Conservation (phyloP, 805 yeast species). For the Candida pseudofarinosa region DNA sequence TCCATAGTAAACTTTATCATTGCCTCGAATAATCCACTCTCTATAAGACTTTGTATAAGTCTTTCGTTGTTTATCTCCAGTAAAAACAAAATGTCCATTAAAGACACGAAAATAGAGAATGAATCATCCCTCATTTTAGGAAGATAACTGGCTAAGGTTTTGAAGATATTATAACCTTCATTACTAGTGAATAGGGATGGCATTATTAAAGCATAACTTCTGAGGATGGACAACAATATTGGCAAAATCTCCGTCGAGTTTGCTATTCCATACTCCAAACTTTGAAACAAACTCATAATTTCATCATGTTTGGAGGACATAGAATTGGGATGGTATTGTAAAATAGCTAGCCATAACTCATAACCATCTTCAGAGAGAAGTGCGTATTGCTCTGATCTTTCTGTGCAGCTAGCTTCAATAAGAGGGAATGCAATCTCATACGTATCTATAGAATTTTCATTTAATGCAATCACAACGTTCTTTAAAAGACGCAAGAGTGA, state of each 20-base stretch:
- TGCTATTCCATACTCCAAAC: conserved; percentile 55
- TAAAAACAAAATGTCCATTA: conserved; percentile 49
- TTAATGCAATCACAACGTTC: conserved; percentile 53
- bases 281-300: conserved; percentile 45
- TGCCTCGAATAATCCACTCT: conserved; percentile 44
- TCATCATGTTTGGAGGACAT: conserved; percentile 25
- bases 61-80: conserved; percentile 19
- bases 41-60: conserved; percentile 28
- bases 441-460: conserved; percentile 44
- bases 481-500: conserved; percentile 50
- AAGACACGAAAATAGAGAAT: conserved; percentile 49
- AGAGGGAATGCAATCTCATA: conserved; percentile 63
- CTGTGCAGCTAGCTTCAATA: conserved; percentile 59
- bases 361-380: conserved; percentile 80
- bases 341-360: conserved; percentile 72
- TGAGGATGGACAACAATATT: conserved; percentile 52
- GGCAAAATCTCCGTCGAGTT: conserved; percentile 75
- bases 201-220: conserved; percentile 56
- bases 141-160: conserved; percentile 50
- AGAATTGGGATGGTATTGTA: conserved; percentile 54
- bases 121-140: conserved; percentile 69
- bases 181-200: conserved; percentile 39
- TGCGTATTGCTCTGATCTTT: conserved; percentile 35
- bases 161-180: conserved; percentile 40
- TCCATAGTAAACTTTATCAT: conserved; percentile 39